These are phyloP conservation scores for Fusarium clavum DNA, from an alignment of 2,329 filamentous ascomycete species.

Conservation along the genomic window DNA sequence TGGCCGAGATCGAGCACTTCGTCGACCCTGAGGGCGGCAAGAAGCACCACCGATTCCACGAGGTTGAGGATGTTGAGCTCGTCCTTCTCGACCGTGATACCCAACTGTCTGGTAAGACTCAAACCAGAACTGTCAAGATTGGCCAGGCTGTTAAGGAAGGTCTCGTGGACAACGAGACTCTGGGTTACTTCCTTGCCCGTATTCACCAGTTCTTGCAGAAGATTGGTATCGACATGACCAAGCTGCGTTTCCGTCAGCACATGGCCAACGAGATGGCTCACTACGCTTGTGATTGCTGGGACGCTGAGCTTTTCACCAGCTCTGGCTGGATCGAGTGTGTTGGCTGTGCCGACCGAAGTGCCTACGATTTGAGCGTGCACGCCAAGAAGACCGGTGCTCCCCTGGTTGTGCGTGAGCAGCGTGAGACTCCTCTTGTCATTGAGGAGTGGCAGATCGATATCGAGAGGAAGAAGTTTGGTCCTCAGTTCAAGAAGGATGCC, in stretches of 20 bases:
- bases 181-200: constrained; percentile 96
- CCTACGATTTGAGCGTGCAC: constrained; percentile 93
- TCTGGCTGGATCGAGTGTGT: constrained; percentile 99
- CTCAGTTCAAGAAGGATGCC: constrained; percentile 93
- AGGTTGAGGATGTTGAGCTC: constrained; percentile 86
- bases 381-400: constrained; percentile 91
- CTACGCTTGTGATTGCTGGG: constrained; percentile 98
- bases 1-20: constrained; percentile 99
- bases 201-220: constrained; percentile 91
- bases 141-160: constrained; percentile 86
- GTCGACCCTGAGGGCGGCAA: constrained; percentile 95
- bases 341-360: constrained; percentile 93
- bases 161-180: constrained; percentile 94
- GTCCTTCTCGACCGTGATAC: constrained; percentile 85
- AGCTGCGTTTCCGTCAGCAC: constrained; percentile 96
- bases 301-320: constrained; percentile 90
- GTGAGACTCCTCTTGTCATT: constrained; percentile 80
- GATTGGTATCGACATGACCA: constrained; percentile 86
- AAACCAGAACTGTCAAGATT: constrained; percentile 78
- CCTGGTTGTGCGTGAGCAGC: constrained; percentile 84
- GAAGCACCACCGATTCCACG: constrained; percentile 88
- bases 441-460: constrained; percentile 91
- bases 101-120: constrained; percentile 87
- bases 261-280: constrained; percentile 86
- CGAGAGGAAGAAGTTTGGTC: constrained; percentile 96